These are phyloP conservation scores for Cladobotryum mycophilum DNA, from an alignment of 2,329 filamentous ascomycete genomes.

Conservation along the genomic window DNA sequence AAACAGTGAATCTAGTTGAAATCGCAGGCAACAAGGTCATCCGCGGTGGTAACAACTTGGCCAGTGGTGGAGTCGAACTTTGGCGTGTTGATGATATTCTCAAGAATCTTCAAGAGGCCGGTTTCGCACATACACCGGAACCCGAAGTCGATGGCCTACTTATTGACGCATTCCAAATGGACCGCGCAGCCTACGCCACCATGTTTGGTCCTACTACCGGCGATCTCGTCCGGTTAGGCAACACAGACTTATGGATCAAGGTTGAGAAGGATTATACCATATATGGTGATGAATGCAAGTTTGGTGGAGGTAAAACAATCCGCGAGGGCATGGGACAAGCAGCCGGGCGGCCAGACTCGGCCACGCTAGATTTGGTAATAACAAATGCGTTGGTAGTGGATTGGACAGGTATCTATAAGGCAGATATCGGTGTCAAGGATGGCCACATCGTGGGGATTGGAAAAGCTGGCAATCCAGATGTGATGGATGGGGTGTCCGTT, in stretches of 20 bases:
- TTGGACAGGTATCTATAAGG: constrained; percentile 91
- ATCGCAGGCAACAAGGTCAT: constrained; percentile 78
- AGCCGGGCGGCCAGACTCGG: constrained; percentile 63
- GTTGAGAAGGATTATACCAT: constrained; percentile 79
- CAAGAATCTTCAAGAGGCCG: constrained; percentile 58
- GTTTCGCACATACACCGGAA: constrained; percentile 72
- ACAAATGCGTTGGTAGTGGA: constrained; percentile 88
- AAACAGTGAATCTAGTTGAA: constrained; percentile 83
- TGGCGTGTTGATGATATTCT: constrained; percentile 60
- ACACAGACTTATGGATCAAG: constrained; percentile 83
- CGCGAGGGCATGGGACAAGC: constrained; percentile 96
- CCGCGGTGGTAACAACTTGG: constrained; percentile 75
- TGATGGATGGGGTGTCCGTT: constrained; percentile 80
- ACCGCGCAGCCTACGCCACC: constrained; percentile 67
- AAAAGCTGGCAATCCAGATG: constrained; percentile 94
- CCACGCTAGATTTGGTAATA: constrained; percentile 77
- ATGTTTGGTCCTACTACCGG: constrained; percentile 95
- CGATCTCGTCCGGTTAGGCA: constrained; percentile 73
- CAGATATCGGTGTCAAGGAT: constrained; percentile 88
- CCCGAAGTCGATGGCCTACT: constrained; percentile 48
- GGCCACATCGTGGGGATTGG: constrained; percentile 83
- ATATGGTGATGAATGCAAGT: constrained; percentile 92
- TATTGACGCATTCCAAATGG: constrained; percentile 63
- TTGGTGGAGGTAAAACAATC: constrained; percentile 89
- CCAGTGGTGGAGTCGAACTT: constrained; percentile 63